Conservation (phyloP, 116 monocot species). For the Phalaenopsis hybrid region DNA sequence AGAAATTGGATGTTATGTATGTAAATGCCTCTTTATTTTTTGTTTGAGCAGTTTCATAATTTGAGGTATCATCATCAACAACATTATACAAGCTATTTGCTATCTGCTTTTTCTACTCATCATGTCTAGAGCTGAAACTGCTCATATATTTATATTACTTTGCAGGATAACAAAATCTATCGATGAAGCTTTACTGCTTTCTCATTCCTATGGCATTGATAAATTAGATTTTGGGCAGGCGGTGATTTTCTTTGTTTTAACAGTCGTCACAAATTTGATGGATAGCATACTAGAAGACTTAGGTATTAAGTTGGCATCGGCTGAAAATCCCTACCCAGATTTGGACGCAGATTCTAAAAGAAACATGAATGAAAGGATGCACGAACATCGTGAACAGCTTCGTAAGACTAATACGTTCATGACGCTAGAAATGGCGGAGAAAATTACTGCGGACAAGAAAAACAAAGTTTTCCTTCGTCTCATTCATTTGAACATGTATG, state of each 20-base stretch:
- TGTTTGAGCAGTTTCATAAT: background rate
- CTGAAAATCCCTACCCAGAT: conserved; percentile 17
- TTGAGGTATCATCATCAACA: background rate
- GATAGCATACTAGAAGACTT: conserved; percentile 63
- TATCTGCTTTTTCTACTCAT: too few relatives aligned
- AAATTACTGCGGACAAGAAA: conserved; percentile 50
- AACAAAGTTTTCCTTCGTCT: conserved; percentile 57
- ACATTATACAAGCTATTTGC: too few relatives aligned
- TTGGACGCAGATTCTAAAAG: conserved; percentile 43
- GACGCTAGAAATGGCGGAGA: conserved; percentile 53
- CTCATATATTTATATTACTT: conserved; percentile 2
- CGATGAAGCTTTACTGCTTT: conserved; percentile 65
- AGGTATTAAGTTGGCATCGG: conserved; percentile 35
- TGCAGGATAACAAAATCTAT: conserved; percentile 77
- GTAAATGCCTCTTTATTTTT: background rate
- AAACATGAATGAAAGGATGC: conserved; percentile 26
- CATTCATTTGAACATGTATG: conserved; percentile 69
- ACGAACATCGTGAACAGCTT: conserved; percentile 44
- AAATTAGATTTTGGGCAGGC: conserved; percentile 47
- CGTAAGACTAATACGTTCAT: conserved; percentile 40
- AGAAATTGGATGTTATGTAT: too few relatives aligned
- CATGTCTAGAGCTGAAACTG: background rate
- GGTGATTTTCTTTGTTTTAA: conserved; percentile 56
- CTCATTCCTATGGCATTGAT: conserved; percentile 39
- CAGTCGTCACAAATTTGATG: conserved; percentile 49